These are phyloP conservation scores for Pythium aquatile DNA, from an alignment of 352 stramenopile species.

Conservation along the genomic window DNA sequence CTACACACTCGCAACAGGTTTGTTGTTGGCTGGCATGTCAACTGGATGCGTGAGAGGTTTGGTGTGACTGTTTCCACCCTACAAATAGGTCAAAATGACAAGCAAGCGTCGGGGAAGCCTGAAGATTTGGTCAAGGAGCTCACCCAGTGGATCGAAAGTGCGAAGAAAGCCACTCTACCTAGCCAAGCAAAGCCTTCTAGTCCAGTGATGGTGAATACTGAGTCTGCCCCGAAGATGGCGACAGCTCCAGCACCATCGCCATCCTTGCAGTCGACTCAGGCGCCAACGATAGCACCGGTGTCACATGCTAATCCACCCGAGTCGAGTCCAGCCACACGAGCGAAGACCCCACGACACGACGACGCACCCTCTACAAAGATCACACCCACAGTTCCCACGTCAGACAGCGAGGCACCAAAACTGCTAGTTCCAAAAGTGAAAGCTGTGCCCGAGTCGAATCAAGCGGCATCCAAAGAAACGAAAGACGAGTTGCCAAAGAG, in stretches of 20 bases:
- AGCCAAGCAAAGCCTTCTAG: conserved; percentile 1
- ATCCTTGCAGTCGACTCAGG: not conserved
- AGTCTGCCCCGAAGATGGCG: not conserved
- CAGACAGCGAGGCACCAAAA: not conserved
- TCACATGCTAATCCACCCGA: not conserved
- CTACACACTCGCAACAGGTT: conserved; percentile 39
- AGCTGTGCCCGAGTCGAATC: not conserved
- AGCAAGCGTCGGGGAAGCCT: conserved; percentile 6
- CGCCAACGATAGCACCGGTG: not conserved
- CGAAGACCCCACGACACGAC: not conserved
- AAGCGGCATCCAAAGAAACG: not conserved
- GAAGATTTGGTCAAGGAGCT: conserved; percentile 32
- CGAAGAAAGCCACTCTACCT: not conserved
- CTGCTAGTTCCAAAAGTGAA: not conserved
- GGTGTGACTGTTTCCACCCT: not conserved
- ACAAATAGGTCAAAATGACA: conserved; percentile 11
- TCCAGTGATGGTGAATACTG: not conserved
- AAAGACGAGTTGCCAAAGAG: not conserved
- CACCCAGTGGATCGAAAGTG: not conserved
- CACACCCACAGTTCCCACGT: not conserved
- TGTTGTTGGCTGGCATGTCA: not conserved
- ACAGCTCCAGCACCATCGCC: not conserved
- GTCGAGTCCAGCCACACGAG: not conserved
- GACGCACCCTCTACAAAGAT: not conserved
- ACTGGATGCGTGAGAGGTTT: not conserved